Evolutionary conservation across 352 stramenopile species (phyloP).

Genomic region (Phytophthora citricola): DNA sequence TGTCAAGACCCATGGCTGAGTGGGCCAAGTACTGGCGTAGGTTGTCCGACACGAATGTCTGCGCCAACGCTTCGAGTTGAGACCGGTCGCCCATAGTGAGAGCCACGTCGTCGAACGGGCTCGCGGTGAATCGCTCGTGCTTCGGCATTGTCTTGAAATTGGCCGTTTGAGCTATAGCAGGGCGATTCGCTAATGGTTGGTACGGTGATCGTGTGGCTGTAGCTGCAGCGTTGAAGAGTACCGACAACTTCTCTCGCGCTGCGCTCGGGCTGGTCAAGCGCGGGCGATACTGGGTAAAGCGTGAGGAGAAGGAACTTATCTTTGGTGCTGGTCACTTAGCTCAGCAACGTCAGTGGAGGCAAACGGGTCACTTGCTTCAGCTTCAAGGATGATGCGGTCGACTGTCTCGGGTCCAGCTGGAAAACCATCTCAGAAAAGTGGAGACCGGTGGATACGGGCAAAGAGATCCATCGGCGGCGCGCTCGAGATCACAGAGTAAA

Average conservation of each 20-base stretch:
- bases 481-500: conserved; percentile 6
- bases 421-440: conserved; percentile 7
- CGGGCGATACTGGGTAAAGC: conserved; percentile 24
- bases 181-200: conserved; percentile 32
- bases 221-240: not conserved
- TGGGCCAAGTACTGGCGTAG: conserved; percentile 48
- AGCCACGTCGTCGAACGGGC: conserved; percentile 32
- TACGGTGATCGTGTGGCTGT: not conserved
- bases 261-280: not conserved
- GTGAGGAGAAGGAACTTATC: conserved; percentile 17
- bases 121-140: conserved; percentile 30
- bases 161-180: not conserved
- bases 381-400: conserved; percentile 18
- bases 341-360: not conserved
- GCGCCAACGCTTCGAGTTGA: conserved; percentile 32
- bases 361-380: conserved; percentile 24
- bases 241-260: conserved; percentile 6
- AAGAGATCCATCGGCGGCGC: not conserved
- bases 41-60: conserved; percentile 43
- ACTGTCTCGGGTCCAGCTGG: conserved; percentile 14
- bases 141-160: conserved; percentile 10
- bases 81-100: conserved; percentile 33
- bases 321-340: conserved; percentile 25
- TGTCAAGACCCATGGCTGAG: conserved; percentile 27
- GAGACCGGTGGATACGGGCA: not conserved